Percentiles rank a stretch among this genome's conserved stretches.
phyloP scores from a whole-genome alignment of 441 rosid genomes.

The Eutrema salsugineum region DNA sequence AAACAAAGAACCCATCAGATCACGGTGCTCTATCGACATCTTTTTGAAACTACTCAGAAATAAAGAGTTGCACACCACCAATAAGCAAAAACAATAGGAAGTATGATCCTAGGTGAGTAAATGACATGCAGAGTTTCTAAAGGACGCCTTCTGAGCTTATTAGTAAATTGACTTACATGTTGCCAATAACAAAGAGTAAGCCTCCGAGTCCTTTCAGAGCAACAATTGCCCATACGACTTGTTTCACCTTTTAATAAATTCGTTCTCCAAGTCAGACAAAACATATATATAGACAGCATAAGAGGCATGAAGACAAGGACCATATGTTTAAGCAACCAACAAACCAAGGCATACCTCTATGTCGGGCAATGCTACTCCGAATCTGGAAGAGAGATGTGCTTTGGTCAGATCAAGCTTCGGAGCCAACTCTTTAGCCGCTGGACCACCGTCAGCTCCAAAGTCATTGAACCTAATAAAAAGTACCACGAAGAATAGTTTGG shows the following conservation, averaged over 20 bases:
- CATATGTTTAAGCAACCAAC: neutral
- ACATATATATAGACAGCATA: neutral
- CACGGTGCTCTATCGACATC: neutral
- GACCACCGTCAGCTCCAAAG: conserved; percentile 70
- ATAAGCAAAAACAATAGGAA: neutral
- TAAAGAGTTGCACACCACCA: neutral
- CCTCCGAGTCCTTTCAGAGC: conserved; percentile 63
- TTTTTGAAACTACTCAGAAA: neutral
- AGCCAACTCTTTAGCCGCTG: conserved; percentile 51
- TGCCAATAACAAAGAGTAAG: conserved; percentile 63
- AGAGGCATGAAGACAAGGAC: neutral
- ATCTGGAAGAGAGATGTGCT: conserved; percentile 41
- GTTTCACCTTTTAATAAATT: conserved; percentile 41
- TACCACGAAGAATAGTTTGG: neutral
- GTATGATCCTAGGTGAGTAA: neutral
- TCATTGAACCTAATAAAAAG: conserved; percentile 49
- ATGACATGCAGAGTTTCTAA: neutral
- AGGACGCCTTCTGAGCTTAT: neutral
- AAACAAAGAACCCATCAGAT: conserved; percentile 14
- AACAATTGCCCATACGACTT: conserved; percentile 43
- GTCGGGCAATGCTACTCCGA: conserved; percentile 49
- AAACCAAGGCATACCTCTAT: conserved; percentile 42
- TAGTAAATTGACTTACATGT: conserved; percentile 53
- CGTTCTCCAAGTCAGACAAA: conserved; percentile 3
- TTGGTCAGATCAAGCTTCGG: conserved; percentile 50